Conservation (phyloP, 176 grass and related monocot genomes). For the Rhipidocladum racemiflorum region DNA sequence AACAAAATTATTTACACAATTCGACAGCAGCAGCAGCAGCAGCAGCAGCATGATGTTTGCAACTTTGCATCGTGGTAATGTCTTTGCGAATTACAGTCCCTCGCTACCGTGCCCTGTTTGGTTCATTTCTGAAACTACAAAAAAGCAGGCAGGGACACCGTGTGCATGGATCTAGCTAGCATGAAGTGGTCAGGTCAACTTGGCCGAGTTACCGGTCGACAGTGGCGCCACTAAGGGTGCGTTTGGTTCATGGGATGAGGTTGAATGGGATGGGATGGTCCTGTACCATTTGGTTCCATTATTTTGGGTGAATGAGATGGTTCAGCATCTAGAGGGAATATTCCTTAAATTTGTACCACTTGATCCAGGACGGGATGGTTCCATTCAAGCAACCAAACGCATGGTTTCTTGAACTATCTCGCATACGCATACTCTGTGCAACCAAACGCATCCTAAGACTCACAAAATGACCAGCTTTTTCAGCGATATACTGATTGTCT, state of each 20-base stretch:
- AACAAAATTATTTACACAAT: not conserved
- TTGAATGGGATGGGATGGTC: no score
- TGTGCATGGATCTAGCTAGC: not conserved
- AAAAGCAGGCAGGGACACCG: not conserved
- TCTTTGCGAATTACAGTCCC: not conserved
- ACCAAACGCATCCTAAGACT: no score
- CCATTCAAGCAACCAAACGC: no score
- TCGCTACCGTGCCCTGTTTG: not conserved
- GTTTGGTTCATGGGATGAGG: no score
- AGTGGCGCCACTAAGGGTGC: not conserved
- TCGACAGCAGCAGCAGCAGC: not conserved
- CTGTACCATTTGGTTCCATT: no score
- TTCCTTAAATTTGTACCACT: no score
- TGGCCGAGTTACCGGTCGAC: not conserved
- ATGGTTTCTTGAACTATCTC: no score
- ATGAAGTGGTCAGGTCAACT: not conserved
- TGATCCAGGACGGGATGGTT: no score
- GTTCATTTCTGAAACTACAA: not conserved
- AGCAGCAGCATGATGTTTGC: not conserved
- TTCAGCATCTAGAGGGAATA: no score
- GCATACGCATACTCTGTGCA: no score
- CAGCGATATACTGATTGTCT: not conserved
- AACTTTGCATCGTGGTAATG: not conserved
- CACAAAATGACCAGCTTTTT: not conserved
- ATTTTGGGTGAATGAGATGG: no score